Base-by-base conservation (phyloP, 176 grass and related monocot genomes). In the Carex littledalei region DNA sequence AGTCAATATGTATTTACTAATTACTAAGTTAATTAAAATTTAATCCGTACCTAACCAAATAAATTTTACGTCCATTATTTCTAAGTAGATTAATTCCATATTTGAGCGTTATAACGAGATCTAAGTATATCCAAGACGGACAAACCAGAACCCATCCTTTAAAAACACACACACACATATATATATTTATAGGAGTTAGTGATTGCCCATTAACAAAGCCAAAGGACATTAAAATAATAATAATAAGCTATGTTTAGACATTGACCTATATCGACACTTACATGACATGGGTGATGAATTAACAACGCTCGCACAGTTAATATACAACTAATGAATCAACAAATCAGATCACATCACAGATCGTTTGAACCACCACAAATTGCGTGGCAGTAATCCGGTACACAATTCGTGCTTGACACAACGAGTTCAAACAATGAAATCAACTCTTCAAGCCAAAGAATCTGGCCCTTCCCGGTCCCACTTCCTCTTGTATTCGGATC, bases 331-430 rank as follows among this genome's bases (percentile, higher is more conserved):
- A 72, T 12, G 18, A 47, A 47, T 72, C 5, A 20, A 59, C 8
- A 53, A 64, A 81, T 59, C 54, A 80, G 39, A 62, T 10, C 14
- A 5, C 17, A 47, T 3, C 26, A 3, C 14, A 79, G 29, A 13
- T 81, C 18, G 57, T 61, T 37, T 63, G 24, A 58, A 81, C 78
- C 53, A 60, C 49, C 56, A 63, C 79, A 26, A 21, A 64, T 22
- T 65, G 12, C 32, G 55, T 81, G 79, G 55, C 79, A 81, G 79
- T 81, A 64, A 64, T 81, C 57, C 32, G 79, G 34, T 60, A 22
- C 79, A 63, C 79, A 81, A 45, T 81, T 64, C 79, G 78, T 80
- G 78, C 31, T 81, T 81, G 16, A 81, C 79, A 81, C 79, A 81
- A 81, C 17, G 34, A 65, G 16, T 81, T 49, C 6, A 12, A 21